These are phyloP conservation scores for Chenopodium album DNA, from an alignment of 148 eudicot species.

Conservation along the genomic window DNA sequence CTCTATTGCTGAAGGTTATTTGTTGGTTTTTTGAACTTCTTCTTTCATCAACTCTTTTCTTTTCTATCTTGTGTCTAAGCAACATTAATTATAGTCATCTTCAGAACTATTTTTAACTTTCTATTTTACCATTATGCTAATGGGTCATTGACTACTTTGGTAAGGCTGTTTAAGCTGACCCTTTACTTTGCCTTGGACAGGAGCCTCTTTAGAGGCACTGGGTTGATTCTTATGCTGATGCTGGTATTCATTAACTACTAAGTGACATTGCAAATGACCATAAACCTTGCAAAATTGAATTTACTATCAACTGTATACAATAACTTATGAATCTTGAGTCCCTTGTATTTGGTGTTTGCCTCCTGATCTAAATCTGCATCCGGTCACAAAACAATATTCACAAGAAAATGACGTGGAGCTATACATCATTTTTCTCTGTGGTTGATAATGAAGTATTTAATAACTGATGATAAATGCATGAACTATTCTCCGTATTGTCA, in stretches of 20 bases:
- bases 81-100: not conserved
- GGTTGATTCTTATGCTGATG: not conserved
- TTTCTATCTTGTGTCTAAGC: not conserved
- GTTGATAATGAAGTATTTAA: not conserved
- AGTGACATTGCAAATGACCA: not conserved
- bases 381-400: not conserved
- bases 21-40: not conserved
- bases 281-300: not conserved
- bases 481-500: constrained; percentile 15
- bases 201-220: not conserved
- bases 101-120: not conserved
- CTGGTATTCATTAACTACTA: not conserved
- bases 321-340: not conserved
- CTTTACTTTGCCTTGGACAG: not conserved
- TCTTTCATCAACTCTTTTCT: not conserved
- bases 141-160: not conserved
- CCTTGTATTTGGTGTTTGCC: not conserved
- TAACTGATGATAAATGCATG: constrained; percentile 5
- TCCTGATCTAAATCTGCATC: not conserved
- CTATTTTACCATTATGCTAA: not conserved
- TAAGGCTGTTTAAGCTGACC: not conserved
- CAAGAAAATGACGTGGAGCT: not conserved
- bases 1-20: not conserved
- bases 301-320: not conserved
- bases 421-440: constrained; percentile 9